phyloP scores from a whole-genome alignment of 2,329 filamentous ascomycete species.

The Talaromyces sp. region DNA sequence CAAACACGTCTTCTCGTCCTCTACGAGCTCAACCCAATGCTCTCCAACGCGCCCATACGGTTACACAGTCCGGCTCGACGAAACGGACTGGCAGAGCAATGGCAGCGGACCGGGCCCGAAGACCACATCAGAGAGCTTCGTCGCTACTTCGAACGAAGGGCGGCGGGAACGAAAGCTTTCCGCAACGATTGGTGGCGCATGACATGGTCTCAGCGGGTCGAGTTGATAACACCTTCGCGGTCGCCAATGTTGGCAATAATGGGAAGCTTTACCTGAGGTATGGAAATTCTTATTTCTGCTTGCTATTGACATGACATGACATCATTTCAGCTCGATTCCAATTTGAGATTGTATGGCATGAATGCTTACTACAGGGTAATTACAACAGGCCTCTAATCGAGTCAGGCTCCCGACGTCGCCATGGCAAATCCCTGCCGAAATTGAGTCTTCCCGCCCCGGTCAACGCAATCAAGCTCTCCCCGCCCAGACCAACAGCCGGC shows the following conservation, averaged over 20 bases:
- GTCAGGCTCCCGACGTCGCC: constrained; percentile 14
- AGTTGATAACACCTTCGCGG: constrained; percentile 70
- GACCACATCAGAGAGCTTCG: constrained; percentile 28
- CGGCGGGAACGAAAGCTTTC: constrained; percentile 52
- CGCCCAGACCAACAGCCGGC: constrained; percentile 30
- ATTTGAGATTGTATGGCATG: not conserved
- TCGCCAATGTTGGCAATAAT: constrained; percentile 78
- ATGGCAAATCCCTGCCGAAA: constrained; percentile 10
- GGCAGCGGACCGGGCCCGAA: constrained; percentile 29
- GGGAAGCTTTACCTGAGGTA: constrained; percentile 80
- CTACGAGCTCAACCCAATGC: constrained; percentile 23
- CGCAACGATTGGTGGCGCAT: constrained; percentile 40
- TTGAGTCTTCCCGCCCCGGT: constrained; percentile 51
- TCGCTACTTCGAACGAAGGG: constrained; percentile 46
- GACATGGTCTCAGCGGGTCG: constrained; percentile 61
- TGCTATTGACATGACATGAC: not conserved
- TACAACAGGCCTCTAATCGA: constrained; percentile 35
- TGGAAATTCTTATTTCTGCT: constrained; percentile 7
- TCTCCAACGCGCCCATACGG: constrained; percentile 39
- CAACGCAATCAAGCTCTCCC: constrained; percentile 52
- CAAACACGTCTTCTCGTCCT: constrained; percentile 16
- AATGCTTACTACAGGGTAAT: not conserved
- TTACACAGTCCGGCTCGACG: constrained; percentile 33
- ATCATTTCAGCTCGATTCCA: not conserved
- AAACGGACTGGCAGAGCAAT: constrained; percentile 26